These are phyloP conservation scores for Penicillium waksmanii DNA, from an alignment of 495 filamentous ascomycete species.

Conservation along the genomic window DNA sequence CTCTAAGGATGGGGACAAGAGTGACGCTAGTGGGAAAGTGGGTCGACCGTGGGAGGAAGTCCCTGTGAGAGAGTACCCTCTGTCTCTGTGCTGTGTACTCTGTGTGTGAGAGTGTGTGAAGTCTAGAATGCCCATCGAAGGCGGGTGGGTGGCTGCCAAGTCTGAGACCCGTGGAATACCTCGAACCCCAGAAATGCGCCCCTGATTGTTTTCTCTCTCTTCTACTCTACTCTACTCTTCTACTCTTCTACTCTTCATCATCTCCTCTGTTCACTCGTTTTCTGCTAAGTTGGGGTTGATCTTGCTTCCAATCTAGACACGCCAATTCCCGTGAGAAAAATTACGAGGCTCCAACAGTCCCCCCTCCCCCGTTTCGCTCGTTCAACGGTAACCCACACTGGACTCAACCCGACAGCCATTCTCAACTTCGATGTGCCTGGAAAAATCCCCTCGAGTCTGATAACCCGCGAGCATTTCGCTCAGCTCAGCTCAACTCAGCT, in stretches of 20 bases:
- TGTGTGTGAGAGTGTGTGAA: background rate
- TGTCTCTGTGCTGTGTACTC: background rate
- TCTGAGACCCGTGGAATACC: background rate
- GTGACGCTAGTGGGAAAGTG: background rate
- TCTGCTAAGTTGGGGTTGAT: background rate
- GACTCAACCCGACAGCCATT: slow-evolving; percentile 5
- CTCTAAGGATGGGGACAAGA: background rate
- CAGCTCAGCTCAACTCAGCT: background rate
- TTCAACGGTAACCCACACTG: background rate
- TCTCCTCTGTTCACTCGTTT: slow-evolving; percentile 2
- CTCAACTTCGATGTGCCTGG: slow-evolving; percentile 14
- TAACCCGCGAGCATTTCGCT: slow-evolving; percentile 4
- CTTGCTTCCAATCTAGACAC: background rate
- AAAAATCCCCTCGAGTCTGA: slow-evolving; percentile 5
- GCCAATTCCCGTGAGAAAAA: background rate
- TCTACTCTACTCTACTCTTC: background rate
- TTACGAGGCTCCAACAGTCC: background rate
- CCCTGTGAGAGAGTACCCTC: background rate
- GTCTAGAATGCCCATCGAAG: slow-evolving; percentile 6
- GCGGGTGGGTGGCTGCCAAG: background rate
- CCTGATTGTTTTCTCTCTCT: slow-evolving; percentile 5
- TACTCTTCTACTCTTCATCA: background rate
- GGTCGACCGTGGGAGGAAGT: background rate
- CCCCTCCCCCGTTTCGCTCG: background rate
- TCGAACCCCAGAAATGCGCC: slow-evolving; percentile 2